Evolutionary conservation across 352 stramenopile genomes (phyloP), one percentile per base, ranked within the genome.

Genomic region (Thraustochytrium striatum): DNA sequence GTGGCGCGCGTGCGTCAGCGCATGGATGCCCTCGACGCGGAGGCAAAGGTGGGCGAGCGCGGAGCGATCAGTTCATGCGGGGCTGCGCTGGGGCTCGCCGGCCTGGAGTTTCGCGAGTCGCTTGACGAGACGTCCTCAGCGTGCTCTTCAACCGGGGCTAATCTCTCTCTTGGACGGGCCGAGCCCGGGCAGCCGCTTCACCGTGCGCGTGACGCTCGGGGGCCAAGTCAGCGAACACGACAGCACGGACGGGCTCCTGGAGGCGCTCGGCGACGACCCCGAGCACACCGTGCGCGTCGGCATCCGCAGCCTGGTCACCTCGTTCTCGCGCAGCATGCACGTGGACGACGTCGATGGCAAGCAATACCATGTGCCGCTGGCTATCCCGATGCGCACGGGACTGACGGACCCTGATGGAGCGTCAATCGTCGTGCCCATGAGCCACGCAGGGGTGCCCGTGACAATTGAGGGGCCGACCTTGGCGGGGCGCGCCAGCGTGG

Each of bases 371-470:
- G 39, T 75, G 5, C 65, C 65, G 0, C 65, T 75, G 5, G 65
- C 65, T 2, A 13, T 75, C n/a, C 65, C 65, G 7, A 75, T 75
- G 65, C 65, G 65, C 44, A 75, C 65, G 35, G 65, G 65, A 28
- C 39, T 75, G 1, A 75, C 65, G 2, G 65, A 28, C 21, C 19
- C 52, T 11, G 50, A 75, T 5, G 65, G 65, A 7, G 36, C 41
- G 32, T 39, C 58, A 0, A 75, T 75, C 41, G 65, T 75, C 21
- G 52, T 75, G 11, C 65, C 65, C 21, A 72, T 75, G 41, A 70
- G 41, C 11, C 65, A 75, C 30, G 65, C 65, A 9, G 65, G 65
- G 28, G 52, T 75, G 8, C 39, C 39, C 0, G 65, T 75, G 5
- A 38, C 36, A 19, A 16, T 75, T 3, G 3, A 25, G 0, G 65